phyloP scores from a whole-genome alignment of 2,329 filamentous ascomycete species.

The Leptodontidium sp. region DNA sequence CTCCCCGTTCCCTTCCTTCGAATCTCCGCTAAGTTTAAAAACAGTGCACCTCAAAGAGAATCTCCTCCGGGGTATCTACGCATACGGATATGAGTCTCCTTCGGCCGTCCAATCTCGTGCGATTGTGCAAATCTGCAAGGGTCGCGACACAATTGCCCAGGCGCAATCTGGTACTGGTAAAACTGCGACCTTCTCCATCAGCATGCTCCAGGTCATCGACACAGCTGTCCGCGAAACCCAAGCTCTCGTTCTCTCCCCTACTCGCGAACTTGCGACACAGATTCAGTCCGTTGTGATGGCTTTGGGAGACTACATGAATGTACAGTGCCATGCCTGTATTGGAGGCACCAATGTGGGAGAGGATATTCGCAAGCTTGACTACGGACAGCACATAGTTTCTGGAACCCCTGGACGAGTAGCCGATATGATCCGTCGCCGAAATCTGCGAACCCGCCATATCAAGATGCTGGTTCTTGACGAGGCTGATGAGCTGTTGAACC shows the following conservation, averaged over 20 bases:
- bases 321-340: conserved; percentile 98
- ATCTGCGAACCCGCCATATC: conserved; percentile 76
- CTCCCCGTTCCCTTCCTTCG: conserved; percentile 48
- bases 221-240: conserved; percentile 92
- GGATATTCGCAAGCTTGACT: conserved; percentile 96
- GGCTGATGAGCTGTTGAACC: conserved; percentile 83
- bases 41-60: conserved; percentile 81
- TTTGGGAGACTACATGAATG: conserved; percentile 99
- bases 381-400: conserved; percentile 96
- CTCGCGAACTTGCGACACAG: conserved; percentile 95
- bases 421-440: conserved; percentile 81
- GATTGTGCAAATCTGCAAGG: conserved; percentile 99
- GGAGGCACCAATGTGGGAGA: conserved; percentile 98
- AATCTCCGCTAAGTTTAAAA: conserved; percentile 14
- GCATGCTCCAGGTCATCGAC: conserved; percentile 94
- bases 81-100: conserved; percentile 97
- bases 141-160: conserved; percentile 97
- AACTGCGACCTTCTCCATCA: conserved; percentile 96
- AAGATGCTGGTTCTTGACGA: conserved; percentile 83
- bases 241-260: conserved; percentile 94
- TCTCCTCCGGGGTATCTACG: conserved; percentile 93
- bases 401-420: conserved; percentile 95
- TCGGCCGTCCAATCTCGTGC: conserved; percentile 97
- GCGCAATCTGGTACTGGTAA: conserved; percentile 97
- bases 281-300: conserved; percentile 99